These are phyloP conservation scores for Penicillium sp. DNA, from an alignment of 2,329 filamentous ascomycete species.

Conservation along the genomic window DNA sequence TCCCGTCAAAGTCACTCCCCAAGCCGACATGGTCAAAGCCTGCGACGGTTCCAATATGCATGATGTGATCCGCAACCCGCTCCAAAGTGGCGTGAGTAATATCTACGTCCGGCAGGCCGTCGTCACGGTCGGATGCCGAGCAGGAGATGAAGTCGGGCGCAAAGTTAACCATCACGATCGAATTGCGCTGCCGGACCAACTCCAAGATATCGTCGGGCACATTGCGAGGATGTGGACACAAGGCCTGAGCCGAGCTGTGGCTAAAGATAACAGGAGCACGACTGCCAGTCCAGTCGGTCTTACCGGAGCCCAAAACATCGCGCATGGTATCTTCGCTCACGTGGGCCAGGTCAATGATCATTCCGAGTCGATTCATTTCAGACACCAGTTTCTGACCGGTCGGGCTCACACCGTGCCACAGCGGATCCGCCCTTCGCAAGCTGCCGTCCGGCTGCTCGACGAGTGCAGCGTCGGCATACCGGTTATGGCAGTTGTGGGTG, in stretches of 20 bases:
- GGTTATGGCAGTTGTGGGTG: constrained; percentile 91
- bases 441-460: constrained; percentile 33
- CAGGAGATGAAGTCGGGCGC: constrained; percentile 78
- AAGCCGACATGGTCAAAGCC: constrained; percentile 85
- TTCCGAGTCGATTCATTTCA: constrained; percentile 92
- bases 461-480: constrained; percentile 78
- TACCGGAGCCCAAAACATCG: constrained; percentile 65
- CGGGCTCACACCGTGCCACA: constrained; percentile 63
- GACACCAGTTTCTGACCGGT: constrained; percentile 64
- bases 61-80: constrained; percentile 75
- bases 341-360: constrained; percentile 89
- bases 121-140: constrained; percentile 52
- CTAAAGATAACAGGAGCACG: constrained; percentile 81
- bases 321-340: constrained; percentile 75
- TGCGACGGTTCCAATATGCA: constrained; percentile 74
- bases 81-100: constrained; percentile 66
- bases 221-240: constrained; percentile 87
- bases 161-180: constrained; percentile 90
- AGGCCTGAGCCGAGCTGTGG: constrained; percentile 72
- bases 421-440: constrained; percentile 37
- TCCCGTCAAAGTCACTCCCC: constrained; percentile 83
- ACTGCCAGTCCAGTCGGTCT: constrained; percentile 63
- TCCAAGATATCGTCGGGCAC: constrained; percentile 79
- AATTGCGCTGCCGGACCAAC: constrained; percentile 67
- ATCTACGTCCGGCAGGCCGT: constrained; percentile 64